These are phyloP conservation scores for Coccomyxa subellipsoidea DNA, from an alignment of 163 green algal genomes.

Conservation along the genomic window DNA sequence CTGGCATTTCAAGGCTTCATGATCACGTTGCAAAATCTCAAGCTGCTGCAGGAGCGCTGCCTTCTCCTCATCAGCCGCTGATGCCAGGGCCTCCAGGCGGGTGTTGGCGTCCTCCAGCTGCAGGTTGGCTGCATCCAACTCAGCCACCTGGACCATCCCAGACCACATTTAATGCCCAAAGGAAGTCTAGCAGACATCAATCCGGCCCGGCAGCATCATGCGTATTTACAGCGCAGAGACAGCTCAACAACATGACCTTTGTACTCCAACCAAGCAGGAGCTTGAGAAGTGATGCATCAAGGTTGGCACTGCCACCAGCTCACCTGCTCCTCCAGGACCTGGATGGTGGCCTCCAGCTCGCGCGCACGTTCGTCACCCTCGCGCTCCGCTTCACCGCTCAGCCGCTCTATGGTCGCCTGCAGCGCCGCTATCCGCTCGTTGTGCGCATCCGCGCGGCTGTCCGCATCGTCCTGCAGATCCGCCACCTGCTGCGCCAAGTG, in stretches of 20 bases:
- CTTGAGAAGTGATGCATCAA: too few species aligned
- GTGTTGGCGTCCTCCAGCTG: slow-evolving; percentile 18
- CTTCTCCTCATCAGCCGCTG: background rate
- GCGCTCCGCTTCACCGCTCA: background rate
- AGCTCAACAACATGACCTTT: too few species aligned
- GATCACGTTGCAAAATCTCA: background rate
- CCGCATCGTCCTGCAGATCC: slow-evolving; percentile 8
- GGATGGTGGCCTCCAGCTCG: background rate
- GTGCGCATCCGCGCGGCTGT: background rate
- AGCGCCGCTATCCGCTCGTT: background rate
- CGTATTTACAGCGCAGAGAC: too few species aligned
- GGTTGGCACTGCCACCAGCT: background rate
- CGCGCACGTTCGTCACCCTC: background rate
- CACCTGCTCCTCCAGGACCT: slow-evolving; percentile 13
- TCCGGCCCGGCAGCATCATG: too few species aligned
- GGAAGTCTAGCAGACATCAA: too few species aligned
- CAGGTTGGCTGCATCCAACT: slow-evolving; percentile 15
- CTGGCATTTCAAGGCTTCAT: background rate
- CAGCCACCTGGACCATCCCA: slow-evolving; percentile 14
- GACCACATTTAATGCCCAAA: background rate
- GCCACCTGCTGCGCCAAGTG: slow-evolving; percentile 1
- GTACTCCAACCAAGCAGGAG: too few species aligned
- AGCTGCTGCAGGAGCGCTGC: slow-evolving; percentile 10
- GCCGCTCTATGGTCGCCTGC: background rate
- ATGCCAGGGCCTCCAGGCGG: background rate